Evolutionary conservation across 352 stramenopile genomes (phyloP), one percentile per base, ranked within the genome.

Genomic region (Globisporangium barbulae): DNA sequence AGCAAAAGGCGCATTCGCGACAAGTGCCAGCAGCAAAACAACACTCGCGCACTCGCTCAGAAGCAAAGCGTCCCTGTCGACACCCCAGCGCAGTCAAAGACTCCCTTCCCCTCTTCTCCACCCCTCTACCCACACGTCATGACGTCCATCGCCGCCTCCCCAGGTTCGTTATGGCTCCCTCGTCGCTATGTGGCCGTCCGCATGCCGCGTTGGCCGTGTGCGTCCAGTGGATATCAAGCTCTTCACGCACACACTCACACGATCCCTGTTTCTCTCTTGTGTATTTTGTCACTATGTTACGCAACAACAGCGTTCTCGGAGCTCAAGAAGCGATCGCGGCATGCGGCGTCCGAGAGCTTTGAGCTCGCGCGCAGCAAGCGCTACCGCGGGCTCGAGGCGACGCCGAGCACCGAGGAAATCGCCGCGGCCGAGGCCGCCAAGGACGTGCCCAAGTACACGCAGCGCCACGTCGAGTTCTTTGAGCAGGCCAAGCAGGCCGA

Each of bases 401-500:
- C 48, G 5, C 58, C 48, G 21, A 60, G 70, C 39, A 58, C 50
- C 17, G 15, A 52, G 4, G 69, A 75, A 55, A 72, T 76, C 8
- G 59, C 63, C 2, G 68, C 79, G 59, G 65, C 63, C 17, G 68
- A 76, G 19, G 61, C 70, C 3, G 66, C 70, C 33, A 74, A 79
- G 5, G 85, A 93, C 56, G 68, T 88, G 59, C 73, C 83, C 68
- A 94, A 93, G 76, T 95, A 90, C 72, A 90, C 82, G 54, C 87
- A 96, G 64, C 79, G 87, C 35, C 87, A 96, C 44, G 83, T 96
- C 22, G 87, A 94, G 55, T 96, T 90, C 76, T 90, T 96, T 68
- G 87, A 96, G 64, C 85, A 94, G 60, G 72, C 86, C 39, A 93
- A 96, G 64, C 83, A 90, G 60, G 81, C 83, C 35, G 87, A 94